Evolutionary conservation across 495 filamentous ascomycete genomes (phyloP).

Genomic region (Xylaria cubensis): DNA sequence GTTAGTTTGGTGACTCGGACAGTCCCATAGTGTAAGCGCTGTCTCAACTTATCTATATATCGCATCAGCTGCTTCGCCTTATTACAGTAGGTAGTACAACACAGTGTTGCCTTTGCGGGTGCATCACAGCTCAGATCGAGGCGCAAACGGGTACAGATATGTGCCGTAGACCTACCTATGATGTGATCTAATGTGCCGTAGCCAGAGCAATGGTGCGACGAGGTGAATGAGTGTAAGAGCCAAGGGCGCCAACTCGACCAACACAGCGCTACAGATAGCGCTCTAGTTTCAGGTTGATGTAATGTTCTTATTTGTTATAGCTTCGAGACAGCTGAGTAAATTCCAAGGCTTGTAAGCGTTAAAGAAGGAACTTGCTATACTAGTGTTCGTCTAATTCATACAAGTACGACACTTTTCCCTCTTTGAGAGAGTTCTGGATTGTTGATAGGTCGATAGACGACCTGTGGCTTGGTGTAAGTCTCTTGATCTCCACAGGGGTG

Average conservation of each 20-base stretch:
- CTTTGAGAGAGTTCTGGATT: neutral
- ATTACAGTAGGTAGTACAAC: neutral
- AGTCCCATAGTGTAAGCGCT: neutral
- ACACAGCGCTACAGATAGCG: neutral
- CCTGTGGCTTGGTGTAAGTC: slow-evolving; percentile 3
- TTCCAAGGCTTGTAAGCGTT: neutral
- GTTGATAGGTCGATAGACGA: neutral
- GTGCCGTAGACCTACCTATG: neutral
- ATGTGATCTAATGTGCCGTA: neutral
- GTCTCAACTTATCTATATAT: neutral
- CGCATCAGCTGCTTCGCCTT: neutral
- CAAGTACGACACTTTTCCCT: neutral
- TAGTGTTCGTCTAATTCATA: neutral
- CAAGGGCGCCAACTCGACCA: neutral
- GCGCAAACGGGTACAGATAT: neutral
- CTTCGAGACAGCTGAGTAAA: neutral
- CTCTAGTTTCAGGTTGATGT: neutral
- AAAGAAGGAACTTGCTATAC: neutral
- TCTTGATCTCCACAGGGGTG: neutral
- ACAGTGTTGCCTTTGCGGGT: neutral
- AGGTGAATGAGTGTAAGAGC: neutral
- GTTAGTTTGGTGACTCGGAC: neutral
- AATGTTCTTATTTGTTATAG: slow-evolving; percentile 5
- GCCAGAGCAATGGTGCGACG: neutral
- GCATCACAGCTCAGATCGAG: neutral